Evolutionary conservation across 805 yeast species (phyloP).

Genomic region (Brettanomyces bruxellensis): DNA sequence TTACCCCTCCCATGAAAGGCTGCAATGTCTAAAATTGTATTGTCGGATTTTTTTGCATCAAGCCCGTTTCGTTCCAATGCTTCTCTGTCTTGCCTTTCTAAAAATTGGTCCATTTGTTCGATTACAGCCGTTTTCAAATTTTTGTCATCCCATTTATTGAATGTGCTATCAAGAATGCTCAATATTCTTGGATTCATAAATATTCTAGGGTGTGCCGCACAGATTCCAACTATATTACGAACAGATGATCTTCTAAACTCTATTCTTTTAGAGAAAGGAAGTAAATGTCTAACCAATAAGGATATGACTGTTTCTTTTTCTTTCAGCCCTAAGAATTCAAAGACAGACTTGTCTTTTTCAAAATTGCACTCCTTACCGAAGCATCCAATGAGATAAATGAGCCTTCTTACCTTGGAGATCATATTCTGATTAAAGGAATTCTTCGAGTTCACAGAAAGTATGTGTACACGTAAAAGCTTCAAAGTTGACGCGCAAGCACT

Average conservation of each 20-base stretch:
- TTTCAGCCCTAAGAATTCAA: constrained; percentile 31
- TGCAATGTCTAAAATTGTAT: constrained; percentile 30
- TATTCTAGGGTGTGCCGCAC: constrained; percentile 56
- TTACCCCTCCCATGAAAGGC: constrained; percentile 48
- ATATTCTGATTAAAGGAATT: constrained; percentile 6
- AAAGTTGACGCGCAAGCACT: constrained; percentile 61
- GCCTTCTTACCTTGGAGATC: constrained; percentile 42
- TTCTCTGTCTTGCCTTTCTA: constrained; percentile 45
- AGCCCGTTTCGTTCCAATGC: constrained; percentile 32
- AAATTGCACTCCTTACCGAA: constrained; percentile 67
- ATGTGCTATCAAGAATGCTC: constrained; percentile 40
- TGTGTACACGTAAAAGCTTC: constrained; percentile 31
- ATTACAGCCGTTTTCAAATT: constrained; percentile 33
- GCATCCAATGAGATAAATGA: constrained; percentile 57
- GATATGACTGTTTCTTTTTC: constrained; percentile 48
- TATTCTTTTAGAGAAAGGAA: constrained; percentile 32
- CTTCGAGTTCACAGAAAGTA: background rate
- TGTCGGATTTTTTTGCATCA: constrained; percentile 28
- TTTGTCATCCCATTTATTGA: constrained; percentile 17
- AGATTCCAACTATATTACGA: constrained; percentile 47
- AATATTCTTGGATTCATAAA: constrained; percentile 51
- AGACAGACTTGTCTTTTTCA: constrained; percentile 23
- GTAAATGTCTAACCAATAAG: constrained; percentile 47
- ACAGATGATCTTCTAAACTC: constrained; percentile 42
- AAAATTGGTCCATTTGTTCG: constrained; percentile 48